Conservation (phyloP, 1,284 basidiomycete genomes). For the Pisolithus thermaeus region DNA sequence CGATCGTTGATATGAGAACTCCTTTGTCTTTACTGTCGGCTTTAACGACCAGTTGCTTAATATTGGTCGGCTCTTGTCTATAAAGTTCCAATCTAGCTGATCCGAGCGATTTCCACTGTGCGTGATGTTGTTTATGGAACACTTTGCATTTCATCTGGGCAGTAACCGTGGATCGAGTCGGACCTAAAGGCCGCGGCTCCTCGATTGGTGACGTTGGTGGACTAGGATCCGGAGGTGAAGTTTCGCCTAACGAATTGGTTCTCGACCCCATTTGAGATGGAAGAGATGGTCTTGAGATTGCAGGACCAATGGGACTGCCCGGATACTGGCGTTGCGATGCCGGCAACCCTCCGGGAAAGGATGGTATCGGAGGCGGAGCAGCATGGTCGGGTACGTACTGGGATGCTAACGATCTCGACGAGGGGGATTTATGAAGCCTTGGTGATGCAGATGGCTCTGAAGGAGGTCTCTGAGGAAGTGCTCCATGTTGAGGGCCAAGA, state of each 20-base stretch:
- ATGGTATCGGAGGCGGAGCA: conserved; percentile 44
- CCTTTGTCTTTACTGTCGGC: conserved; percentile 75
- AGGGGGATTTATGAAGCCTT: conserved; percentile 52
- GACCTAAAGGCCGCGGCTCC: conserved; percentile 52
- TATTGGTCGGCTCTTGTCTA: conserved; percentile 73
- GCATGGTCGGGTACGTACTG: conserved; percentile 41
- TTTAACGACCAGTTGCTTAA: conserved; percentile 96
- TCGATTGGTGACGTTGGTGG: conserved; percentile 73
- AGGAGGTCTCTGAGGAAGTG: conserved; percentile 26
- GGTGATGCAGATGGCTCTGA: conserved; percentile 32
- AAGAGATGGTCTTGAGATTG: conserved; percentile 43
- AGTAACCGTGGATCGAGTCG: conserved; percentile 68
- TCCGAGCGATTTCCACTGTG: conserved; percentile 96
- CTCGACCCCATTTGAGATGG: conserved; percentile 56
- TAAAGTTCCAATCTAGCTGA: conserved; percentile 86
- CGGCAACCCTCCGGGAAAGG: conserved; percentile 34
- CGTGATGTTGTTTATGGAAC: conserved; percentile 92
- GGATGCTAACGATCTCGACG: conserved; percentile 53
- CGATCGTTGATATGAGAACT: conserved; percentile 89
- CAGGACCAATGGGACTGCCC: conserved; percentile 18
- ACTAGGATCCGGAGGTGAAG: conserved; percentile 62
- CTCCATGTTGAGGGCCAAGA: conserved; percentile 5
- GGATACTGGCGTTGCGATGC: conserved; percentile 26
- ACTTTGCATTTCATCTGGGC: conserved; percentile 99
- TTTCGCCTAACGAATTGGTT: conserved; percentile 42